phyloP scores from a whole-genome alignment of 768 basidiomycete species.

The Rhizopogon vulgaris region DNA sequence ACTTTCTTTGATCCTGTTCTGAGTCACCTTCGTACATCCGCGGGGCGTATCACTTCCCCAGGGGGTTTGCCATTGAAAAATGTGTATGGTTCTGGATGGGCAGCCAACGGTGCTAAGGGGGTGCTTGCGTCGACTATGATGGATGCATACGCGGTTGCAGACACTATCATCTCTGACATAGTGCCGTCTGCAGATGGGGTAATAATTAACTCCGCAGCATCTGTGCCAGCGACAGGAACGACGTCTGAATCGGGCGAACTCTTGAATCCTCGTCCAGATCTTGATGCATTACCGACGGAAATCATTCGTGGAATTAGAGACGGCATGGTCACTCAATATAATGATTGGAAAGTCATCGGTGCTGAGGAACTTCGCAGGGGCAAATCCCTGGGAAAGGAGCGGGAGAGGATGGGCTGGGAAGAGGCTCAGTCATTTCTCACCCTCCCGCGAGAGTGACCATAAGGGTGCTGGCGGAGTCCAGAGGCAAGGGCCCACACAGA shows the following conservation, averaged over 20 bases:
- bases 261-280: conserved; percentile 31
- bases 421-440: conserved; percentile 37
- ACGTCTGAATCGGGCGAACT: conserved; percentile 9
- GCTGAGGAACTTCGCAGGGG: conserved; percentile 65
- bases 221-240: conserved; percentile 1
- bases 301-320: conserved; percentile 36
- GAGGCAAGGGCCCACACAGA: not conserved
- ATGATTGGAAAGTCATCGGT: conserved; percentile 72
- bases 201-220: conserved; percentile 3
- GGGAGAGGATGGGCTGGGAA: conserved; percentile 72
- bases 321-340: conserved; percentile 51
- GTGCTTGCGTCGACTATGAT: conserved; percentile 93
- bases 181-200: conserved; percentile 17
- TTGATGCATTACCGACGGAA: conserved; percentile 43
- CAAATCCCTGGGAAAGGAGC: conserved; percentile 52
- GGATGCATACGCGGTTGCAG: conserved; percentile 78
- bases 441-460: not conserved
- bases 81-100: conserved; percentile 94
- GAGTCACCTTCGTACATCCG: conserved; percentile 48
- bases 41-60: conserved; percentile 42
- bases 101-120: conserved; percentile 83
- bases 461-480: not conserved
- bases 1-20: conserved; percentile 55
- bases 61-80: conserved; percentile 38
- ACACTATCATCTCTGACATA: conserved; percentile 61